Conservation (phyloP, 306 rosid genomes). For the Prunus davidiana region DNA sequence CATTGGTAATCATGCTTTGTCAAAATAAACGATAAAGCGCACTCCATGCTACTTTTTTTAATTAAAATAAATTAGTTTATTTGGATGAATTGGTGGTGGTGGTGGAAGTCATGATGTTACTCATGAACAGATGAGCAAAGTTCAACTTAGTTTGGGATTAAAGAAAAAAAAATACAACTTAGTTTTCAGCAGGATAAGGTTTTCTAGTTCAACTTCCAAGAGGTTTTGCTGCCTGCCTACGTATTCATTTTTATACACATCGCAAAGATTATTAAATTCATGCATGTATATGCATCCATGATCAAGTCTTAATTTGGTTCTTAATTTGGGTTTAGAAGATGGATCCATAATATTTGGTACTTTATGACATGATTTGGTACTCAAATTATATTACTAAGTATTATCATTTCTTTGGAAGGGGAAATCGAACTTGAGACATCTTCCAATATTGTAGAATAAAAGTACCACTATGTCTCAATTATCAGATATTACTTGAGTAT, state of each 20-base stretch:
- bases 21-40: constrained; percentile 5
- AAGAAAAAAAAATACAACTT: constrained; percentile 13
- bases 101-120: constrained; percentile 30
- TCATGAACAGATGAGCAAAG: background rate
- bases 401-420: no score
- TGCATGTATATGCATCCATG: background rate
- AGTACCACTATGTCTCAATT: no score
- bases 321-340: background rate
- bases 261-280: no score
- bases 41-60: background rate
- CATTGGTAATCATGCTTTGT: background rate
- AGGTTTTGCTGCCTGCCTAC: constrained; percentile 23
- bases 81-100: constrained; percentile 6
- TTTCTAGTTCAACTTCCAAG: constrained; percentile 15
- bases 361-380: no score
- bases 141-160: constrained; percentile 4
- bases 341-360: no score
- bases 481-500: no score
- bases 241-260: background rate
- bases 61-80: background rate
- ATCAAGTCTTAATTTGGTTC: background rate
- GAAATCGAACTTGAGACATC: no score
- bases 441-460: no score
- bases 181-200: constrained; percentile 24
- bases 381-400: no score